Evolutionary conservation across 106 monocot genomes (phyloP), one percentile per base, ranked within the genome.

Genomic region (Gastrodia elata): DNA sequence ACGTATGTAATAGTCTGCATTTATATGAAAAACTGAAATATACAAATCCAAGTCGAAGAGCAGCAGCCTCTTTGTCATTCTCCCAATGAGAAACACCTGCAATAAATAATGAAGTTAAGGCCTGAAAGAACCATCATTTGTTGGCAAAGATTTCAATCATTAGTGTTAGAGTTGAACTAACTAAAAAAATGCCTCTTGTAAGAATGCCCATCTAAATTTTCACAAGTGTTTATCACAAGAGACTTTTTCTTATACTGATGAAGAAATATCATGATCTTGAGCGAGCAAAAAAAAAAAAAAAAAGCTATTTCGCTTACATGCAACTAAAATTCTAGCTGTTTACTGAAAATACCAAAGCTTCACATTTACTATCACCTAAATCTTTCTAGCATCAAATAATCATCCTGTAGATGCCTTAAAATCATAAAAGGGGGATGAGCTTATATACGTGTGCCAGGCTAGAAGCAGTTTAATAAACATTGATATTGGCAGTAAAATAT

Each of bases 11-110:
- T 38, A 39, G 30, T 39, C 4, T 25, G 41, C 37, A 33, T 59
- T 3, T 39, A 70, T 6, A 49, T 61, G 11, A 28, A 61, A 28
- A 61, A 11, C 13, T 61, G 57, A 41, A 73, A 69, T 79, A 32
- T 81, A 88, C 88, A 76, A 64, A 82, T 82, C 85, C 85, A 72
- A 85, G 68, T 48, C 85, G 85, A 80, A 88, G 85, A 8, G 61
- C 25, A 14, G 75, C 56, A 75, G 88, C 77, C 26, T 85, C 82
- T 52, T 77, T 84, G 73, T 83, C 85, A 78, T 80, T 85, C 42
- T 82, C 82, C 88, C 79, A 77, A 68, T 84, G 78, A 33, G 70
- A 77, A 32, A 48, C 40, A 75, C 79, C 88, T 84, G 79, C 43
- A 75, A 58, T 40, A 3, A 64, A 69, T 3, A 73, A 28, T 58